Evolutionary conservation across 352 stramenopile species (phyloP), one percentile per base, ranked within the genome.

Genomic region (Globisporangium heterothallicum): DNA sequence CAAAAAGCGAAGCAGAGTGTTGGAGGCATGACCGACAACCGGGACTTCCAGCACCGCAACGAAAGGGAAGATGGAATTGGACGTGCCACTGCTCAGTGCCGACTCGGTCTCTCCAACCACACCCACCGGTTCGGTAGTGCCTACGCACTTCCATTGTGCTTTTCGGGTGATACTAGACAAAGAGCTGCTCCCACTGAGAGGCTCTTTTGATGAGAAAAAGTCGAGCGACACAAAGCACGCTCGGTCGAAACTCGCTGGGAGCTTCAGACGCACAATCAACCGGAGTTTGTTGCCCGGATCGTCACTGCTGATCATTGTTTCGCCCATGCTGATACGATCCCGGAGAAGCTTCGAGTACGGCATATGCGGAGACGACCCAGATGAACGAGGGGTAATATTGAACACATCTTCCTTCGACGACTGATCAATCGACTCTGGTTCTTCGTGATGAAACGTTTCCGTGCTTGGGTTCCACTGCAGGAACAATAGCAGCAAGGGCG

Each of bases 391-490:
- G 0, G 81, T 92, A 49, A 88, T 73, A 52, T 92, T 92, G 60
- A 92, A 88, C 3, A 92, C 77, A 46, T 92, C 78, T 24, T 90
- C 81, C 58, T 92, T 92, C 1, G 79, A 85, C 7, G 74, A 86
- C 8, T 82, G 70, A 26, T 82, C 72, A 18, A 87, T 63, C 13
- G 72, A 88, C 21, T 74, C 68, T 0, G 64, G 51, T 47, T 88
- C 78, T 18, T 90, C 78, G 41, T 75, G 66, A 26, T 75, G 66
- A 19, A 81, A 64, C 32, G 67, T 81, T 43, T 92, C 78, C 0
- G 81, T 89, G 48, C 79, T 84, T 41, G 82, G 82, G 45, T 92
- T 92, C 81, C 81, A 94, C 47, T 94, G 84, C 22, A 94, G 61
- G 53, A 94, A 92, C 2, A 94, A 65, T 25, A 94, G 59, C 18